Conservation (phyloP, 257 asterid genomes). For the Capsicum chinense region DNA sequence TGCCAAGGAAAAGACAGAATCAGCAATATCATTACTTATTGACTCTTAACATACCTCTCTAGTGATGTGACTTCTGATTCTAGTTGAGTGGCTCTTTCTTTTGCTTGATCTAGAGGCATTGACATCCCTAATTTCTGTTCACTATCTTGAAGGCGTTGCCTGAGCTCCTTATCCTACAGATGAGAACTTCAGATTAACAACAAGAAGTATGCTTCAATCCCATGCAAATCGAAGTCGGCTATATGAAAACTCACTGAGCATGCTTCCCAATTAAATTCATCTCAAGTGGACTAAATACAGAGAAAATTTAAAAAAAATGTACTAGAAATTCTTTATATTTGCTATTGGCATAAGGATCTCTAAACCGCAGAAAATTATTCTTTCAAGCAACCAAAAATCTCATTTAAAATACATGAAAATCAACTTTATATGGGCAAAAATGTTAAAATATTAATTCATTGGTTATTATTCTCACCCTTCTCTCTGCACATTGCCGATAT, state of each 20-base stretch:
- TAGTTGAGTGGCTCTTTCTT: constrained; percentile 70
- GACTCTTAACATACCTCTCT: constrained; percentile 65
- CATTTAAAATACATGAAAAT: not conserved
- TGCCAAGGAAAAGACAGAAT: not conserved
- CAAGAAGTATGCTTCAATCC: not conserved
- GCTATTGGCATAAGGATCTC: not conserved
- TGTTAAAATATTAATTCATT: constrained; percentile 21
- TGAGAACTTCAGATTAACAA: not conserved
- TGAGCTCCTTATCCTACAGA: constrained; percentile 78
- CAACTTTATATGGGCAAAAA: not conserved
- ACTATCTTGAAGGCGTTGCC: constrained; percentile 87
- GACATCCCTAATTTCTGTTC: constrained; percentile 82
- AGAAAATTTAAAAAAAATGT: not conserved
- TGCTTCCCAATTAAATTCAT: constrained; percentile 15
- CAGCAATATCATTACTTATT: not conserved
- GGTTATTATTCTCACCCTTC: constrained; percentile 47
- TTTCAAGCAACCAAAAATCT: not conserved
- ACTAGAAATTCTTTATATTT: not conserved
- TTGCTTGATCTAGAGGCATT: constrained; percentile 82
- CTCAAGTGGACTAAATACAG: not conserved
- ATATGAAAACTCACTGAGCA: not conserved
- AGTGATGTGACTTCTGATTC: constrained; percentile 79
- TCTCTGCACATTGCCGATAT: constrained; percentile 53
- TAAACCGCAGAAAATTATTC: not conserved
- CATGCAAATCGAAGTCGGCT: not conserved